phyloP scores from a whole-genome alignment of 495 filamentous ascomycete genomes.

The Aspergillus ellipticus region DNA sequence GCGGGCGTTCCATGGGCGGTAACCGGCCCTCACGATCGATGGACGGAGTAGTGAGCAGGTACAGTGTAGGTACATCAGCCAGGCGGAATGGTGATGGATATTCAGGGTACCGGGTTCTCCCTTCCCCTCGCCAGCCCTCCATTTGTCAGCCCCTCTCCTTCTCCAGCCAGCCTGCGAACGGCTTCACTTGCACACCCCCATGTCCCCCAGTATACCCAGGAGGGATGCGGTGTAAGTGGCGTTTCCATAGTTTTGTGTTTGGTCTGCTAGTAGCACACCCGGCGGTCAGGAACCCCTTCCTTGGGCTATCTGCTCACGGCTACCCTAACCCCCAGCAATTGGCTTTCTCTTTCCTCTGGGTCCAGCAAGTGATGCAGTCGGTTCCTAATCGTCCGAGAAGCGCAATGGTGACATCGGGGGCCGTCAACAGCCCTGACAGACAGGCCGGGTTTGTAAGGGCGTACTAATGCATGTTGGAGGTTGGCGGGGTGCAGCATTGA shows the following conservation, averaged over 20 bases:
- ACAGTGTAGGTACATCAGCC: neutral
- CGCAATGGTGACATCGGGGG: neutral
- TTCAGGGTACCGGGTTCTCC: neutral
- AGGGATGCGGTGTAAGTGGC: conserved; percentile 18
- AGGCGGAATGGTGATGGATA: neutral
- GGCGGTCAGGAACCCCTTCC: conserved; percentile 9
- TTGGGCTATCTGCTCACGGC: neutral
- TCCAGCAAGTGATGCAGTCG: neutral
- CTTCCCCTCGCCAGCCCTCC: neutral
- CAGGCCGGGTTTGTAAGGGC: neutral
- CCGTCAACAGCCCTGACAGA: neutral
- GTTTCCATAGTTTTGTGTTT: conserved; percentile 16
- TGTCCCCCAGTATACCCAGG: neutral
- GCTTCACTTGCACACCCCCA: conserved; percentile 1
- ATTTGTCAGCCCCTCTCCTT: neutral
- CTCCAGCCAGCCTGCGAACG: no score
- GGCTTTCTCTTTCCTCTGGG: neutral
- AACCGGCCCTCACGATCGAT: no score
- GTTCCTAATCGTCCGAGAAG: neutral
- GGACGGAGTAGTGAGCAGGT: no score
- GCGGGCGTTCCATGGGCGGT: conserved; percentile 5
- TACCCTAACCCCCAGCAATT: no score
- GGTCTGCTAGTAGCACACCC: conserved; percentile 6
- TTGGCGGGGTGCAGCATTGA: neutral
- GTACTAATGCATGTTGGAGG: neutral